These are phyloP conservation scores for Malassezia dermatis DNA, from an alignment of 1,284 basidiomycete species.

Conservation along the genomic window DNA sequence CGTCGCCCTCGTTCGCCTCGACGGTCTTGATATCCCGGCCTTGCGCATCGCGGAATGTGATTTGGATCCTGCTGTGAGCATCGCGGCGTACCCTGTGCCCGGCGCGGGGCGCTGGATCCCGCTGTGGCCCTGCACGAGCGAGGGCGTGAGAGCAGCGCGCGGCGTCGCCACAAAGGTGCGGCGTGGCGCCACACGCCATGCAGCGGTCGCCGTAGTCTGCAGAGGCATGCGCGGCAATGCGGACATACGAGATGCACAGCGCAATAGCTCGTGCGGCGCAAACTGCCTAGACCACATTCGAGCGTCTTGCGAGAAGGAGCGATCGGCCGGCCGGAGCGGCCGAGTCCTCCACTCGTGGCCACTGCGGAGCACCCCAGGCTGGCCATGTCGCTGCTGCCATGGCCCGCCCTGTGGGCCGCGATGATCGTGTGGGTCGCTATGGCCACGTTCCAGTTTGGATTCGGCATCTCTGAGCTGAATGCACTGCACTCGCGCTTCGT, in stretches of 20 bases:
- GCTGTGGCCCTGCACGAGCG: constrained; percentile 48
- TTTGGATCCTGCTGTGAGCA: constrained; percentile 57
- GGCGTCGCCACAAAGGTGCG: not conserved
- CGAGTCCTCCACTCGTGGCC: not conserved
- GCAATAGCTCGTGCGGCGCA: not conserved
- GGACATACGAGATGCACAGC: not conserved
- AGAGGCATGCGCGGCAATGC: not conserved
- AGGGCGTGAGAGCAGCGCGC: not conserved
- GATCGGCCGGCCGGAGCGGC: not conserved
- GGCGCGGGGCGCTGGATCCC: constrained; percentile 55
- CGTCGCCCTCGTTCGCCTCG: constrained; percentile 86
- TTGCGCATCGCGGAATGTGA: constrained; percentile 80
- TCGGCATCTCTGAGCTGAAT: constrained; percentile 42
- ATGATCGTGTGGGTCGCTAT: constrained; percentile 28
- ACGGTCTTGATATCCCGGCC: constrained; percentile 73
- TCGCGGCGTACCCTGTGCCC: constrained; percentile 51
- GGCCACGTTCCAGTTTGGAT: constrained; percentile 38
- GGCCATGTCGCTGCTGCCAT: not conserved
- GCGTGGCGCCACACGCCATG: not conserved
- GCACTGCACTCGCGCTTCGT: constrained; percentile 33
- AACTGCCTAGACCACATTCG: not conserved
- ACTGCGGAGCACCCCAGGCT: not conserved
- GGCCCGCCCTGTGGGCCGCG: not conserved
- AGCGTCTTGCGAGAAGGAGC: not conserved
- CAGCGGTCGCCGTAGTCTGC: not conserved